phyloP scores from a whole-genome alignment of 2,329 filamentous ascomycete genomes.

The Madurella mycetomatis region DNA sequence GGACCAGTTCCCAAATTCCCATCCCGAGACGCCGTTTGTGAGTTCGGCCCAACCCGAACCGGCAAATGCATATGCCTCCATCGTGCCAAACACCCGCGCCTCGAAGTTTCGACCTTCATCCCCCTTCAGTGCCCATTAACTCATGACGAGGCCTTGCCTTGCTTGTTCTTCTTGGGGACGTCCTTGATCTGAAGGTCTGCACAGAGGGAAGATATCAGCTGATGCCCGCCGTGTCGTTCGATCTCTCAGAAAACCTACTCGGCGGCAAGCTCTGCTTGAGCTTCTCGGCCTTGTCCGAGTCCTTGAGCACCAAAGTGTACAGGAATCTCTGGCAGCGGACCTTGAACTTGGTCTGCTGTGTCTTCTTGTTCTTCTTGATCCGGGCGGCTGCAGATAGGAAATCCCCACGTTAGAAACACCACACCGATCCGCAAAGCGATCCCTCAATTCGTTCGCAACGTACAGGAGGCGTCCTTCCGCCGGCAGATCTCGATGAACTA shows the following conservation, averaged over 20 bases:
- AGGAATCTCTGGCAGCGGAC: conserved; percentile 95
- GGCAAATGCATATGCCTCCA: conserved; percentile 25
- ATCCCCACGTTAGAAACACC: conserved; percentile 13
- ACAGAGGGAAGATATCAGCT: conserved; percentile 18
- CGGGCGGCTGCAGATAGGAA: conserved; percentile 60
- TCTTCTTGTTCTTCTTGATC: conserved; percentile 93
- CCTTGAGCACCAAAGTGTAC: conserved; percentile 98
- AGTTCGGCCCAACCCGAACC: conserved; percentile 30
- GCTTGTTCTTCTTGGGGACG: conserved; percentile 43
- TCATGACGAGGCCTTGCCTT: conserved; percentile 23
- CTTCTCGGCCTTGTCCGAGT: conserved; percentile 99
- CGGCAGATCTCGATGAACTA: conserved; percentile 99
- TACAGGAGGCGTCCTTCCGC: conserved; percentile 99
- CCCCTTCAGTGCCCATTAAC: conserved; percentile 12
- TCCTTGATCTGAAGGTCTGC: conserved; percentile 51
- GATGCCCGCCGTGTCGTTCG: background rate
- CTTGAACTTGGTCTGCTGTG: conserved; percentile 99
- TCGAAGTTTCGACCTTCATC: conserved; percentile 6
- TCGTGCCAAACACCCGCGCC: conserved; percentile 23
- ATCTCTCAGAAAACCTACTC: conserved; percentile 56
- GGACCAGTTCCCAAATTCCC: conserved; percentile 42
- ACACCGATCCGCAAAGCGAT: conserved; percentile 12
- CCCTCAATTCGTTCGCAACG: conserved; percentile 40
- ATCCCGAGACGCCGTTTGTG: conserved; percentile 48
- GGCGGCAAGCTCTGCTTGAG: conserved; percentile 98